Evolutionary conservation across 441 rosid genomes (phyloP), one percentile per base, ranked within the genome.

Genomic region (Croton laevigatus): DNA sequence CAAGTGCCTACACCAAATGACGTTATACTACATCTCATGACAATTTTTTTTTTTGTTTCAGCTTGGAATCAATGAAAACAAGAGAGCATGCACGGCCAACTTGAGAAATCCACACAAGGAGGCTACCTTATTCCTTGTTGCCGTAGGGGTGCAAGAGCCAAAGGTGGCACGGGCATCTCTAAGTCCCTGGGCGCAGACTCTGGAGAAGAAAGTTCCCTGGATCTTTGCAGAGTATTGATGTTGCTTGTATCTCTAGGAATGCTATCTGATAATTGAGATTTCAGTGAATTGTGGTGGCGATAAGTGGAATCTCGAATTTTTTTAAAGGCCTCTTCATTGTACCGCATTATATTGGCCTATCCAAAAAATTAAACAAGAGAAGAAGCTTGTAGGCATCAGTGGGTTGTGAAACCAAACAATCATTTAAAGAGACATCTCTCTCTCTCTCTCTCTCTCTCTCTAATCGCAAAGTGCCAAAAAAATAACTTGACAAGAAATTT

Each of bases 101-200:
- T 36, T 34, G 52, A 54, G 63, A 32, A 40, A 38, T 65, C 19
- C 34, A 55, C 10, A 58, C 36, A 44, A 74, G 42, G 42, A 71
- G 45, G 53, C 34, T 86, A 91, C 98, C 96, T 87, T 75, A 86
- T 88, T 68, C 71, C 94, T 72, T 84, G 79, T 58, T 82, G 75
- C 71, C 68, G 85, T 40, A 86, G 65, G 16, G 96, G 89, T 59
- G 88, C 82, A 73, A 93, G 88, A 62, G 94, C 83, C 72, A 83
- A 66, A 74, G 97, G 97, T 66, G 98, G 96, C 93, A 88, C 88
- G 54, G 94, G 98, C 91, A 93, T 82, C 79, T 89, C 97, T 70
- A 84, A 71, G 84, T 93, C 97, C 73, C 80, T 75, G 38, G 70
- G 62, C 66, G 79, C 78, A 48, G 85, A 64, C 78, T 80, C 76